phyloP scores from a whole-genome alignment of 176 grass and related monocot genomes.

The Dactylis glomerata region DNA sequence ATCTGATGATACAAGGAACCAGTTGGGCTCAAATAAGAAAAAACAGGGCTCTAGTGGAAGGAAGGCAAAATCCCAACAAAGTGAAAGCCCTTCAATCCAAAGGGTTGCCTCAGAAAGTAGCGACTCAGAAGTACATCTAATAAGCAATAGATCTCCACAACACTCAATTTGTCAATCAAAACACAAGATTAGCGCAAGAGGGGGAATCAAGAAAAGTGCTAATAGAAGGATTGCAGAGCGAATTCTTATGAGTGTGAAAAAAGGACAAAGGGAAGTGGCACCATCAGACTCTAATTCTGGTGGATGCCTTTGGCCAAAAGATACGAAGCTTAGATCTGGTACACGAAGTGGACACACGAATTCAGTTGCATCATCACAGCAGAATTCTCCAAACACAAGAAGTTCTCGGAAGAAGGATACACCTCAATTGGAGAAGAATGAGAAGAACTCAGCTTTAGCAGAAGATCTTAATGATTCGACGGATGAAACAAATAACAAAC shows the following conservation, averaged over 20 bases:
- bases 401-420: conserved; percentile 43
- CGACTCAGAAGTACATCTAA: conserved; percentile 60
- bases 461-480: conserved; percentile 56
- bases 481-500: conserved; percentile 41
- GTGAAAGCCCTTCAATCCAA: conserved; percentile 74
- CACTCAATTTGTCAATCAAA: conserved; percentile 43
- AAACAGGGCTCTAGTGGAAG: conserved; percentile 56
- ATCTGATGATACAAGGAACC: conserved; percentile 33
- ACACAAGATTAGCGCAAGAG: conserved; percentile 54
- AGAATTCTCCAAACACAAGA: conserved; percentile 62
- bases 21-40: conserved; percentile 54
- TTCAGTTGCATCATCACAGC: conserved; percentile 44
- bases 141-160: conserved; percentile 48
- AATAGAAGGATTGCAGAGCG: conserved; percentile 79
- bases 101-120: conserved; percentile 83
- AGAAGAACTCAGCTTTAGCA: conserved; percentile 38
- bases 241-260: conserved; percentile 76
- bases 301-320: conserved; percentile 52
- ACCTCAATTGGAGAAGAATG: conserved; percentile 41
- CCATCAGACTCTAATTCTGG: conserved; percentile 60
- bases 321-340: conserved; percentile 73
- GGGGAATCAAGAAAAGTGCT: conserved; percentile 58
- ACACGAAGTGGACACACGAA: conserved; percentile 57
- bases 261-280: conserved; percentile 60
- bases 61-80: conserved; percentile 78